Evolutionary conservation across 163 green algal genomes (phyloP), one percentile per base, ranked within the genome.

Genomic region (Trebouxiophyceae sp.): DNA sequence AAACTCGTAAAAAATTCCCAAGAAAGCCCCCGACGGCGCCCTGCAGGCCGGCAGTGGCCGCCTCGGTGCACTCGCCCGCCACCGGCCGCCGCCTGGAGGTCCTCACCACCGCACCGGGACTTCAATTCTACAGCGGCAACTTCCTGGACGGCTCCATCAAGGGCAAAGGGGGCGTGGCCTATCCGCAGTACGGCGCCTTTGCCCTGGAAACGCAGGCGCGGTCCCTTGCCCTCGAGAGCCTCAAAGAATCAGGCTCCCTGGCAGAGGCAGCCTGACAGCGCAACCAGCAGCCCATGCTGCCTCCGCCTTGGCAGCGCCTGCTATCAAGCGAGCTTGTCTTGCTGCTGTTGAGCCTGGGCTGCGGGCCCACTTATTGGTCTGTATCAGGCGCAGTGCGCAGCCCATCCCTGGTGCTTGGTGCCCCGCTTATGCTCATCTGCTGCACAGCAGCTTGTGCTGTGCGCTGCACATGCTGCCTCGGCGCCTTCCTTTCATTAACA

Each of bases 71-170:
- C 29, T 27, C 72, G 26, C 69, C 69, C 1, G 23, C 24, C 0
- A 69, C 60, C 0, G 73, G 73, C 8, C 54, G 73, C 4, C 54
- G 31, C 26, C 63, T 83, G 62, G 23, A 65, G 4, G 45, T 83
- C 27, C 60, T 55, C n/a, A 83, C 76, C 31, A 80, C 64, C 3
- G 62, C 66, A 5, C 73, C 76, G 0, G 76, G 73, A 7, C 32
- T 83, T 33, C 76, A 83, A 45, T 71, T 81, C 32, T 83, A 83
- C 66, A 65, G 24, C 6, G 67, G 67, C 67, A 74, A 74, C 67
- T 62, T 62, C 29, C 30, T 79, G 33, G 73, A 80, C 27, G 68
- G 72, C 56, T 68, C 34, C 22, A 22, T 80, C 23, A 26, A 1
- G 3, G 77, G 77, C 63, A 84, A 84, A 57, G 66, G 57, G 12